Evolutionary conservation across 208 protist genomes (phyloP), one percentile per base, ranked within the genome.

Genomic region (Crithidia expoeki): DNA sequence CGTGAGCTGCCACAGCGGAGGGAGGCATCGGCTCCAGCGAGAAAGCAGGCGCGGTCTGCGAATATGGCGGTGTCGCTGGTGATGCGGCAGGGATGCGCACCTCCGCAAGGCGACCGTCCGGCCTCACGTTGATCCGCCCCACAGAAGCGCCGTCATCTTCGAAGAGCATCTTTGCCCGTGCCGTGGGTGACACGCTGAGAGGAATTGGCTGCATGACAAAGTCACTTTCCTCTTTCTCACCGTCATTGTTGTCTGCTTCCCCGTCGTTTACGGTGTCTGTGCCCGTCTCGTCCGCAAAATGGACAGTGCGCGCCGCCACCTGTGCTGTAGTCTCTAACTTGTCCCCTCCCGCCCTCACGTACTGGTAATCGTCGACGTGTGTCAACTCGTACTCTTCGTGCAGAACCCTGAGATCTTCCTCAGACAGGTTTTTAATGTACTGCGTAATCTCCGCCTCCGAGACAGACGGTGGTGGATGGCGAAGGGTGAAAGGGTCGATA

Each of bases 311-410:
- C 12, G 47, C 4, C 11, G 68, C 38, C 44, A n/a, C 60, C 60
- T 44, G 25, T 33, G 28, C 21, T 4, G 14, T 25, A 7, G 14
- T 23, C 17, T 46, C 32, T 27, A 46, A 23, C 27, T 9, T 19
- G 25, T 28, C 38, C 34, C 46, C 62, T 33, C 33, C 70, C 9
- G 52, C 36, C 33, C 49, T 19, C 44, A 76, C 34, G 62, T 59
- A 65, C 46, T 69, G 62, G 44, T 70, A 76, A 36, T 65, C 55
- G 3, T 76, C 70, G 34, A 69, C 30, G 27, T 25, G 57, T 11
- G 62, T 65, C 33, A 76, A 55, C 34, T 76, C 62, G 42, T 57
- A 76, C 62, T 76, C 70, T 33, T 68, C 34, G 34, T 76, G 49
- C 27, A 76, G 28, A 0, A 56, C 62, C 21, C 59, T 68, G 19